These are phyloP conservation scores for Globisporangium perplexum DNA, from an alignment of 352 stramenopile species.

Conservation along the genomic window DNA sequence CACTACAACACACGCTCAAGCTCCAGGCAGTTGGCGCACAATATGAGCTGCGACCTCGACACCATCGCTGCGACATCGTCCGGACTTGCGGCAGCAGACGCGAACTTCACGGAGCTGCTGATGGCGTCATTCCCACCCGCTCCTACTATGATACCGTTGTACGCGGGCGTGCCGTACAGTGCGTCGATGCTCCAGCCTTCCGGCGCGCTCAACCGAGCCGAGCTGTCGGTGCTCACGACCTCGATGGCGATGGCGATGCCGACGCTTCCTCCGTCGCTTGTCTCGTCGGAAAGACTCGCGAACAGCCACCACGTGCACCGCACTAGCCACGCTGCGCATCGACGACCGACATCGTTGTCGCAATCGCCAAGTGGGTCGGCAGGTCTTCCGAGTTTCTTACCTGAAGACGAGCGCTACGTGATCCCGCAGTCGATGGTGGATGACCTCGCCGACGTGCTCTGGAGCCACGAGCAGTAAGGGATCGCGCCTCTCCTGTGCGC, in stretches of 20 bases:
- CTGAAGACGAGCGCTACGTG: conserved; percentile 3
- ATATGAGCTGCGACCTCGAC: neutral
- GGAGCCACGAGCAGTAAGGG: conserved; percentile 2
- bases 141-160: neutral
- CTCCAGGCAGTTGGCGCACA: neutral
- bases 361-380: neutral
- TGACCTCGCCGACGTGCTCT: conserved; percentile 13
- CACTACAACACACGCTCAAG: conserved; percentile 1
- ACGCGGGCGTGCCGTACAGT: neutral
- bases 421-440: conserved; percentile 12
- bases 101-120: conserved; percentile 8
- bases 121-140: conserved; percentile 8
- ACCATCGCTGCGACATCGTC: neutral
- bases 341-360: neutral
- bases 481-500: too few species aligned
- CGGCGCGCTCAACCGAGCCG: neutral
- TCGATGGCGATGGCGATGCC: conserved; percentile 2
- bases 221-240: neutral
- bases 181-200: neutral
- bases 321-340: neutral
- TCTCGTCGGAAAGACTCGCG: conserved; percentile 7
- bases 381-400: neutral
- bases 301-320: neutral
- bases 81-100: neutral
- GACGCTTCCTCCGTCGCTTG: conserved; percentile 5